Evolutionary conservation across 768 basidiomycete genomes (phyloP).

Genomic region (Strobilomyces confusus): DNA sequence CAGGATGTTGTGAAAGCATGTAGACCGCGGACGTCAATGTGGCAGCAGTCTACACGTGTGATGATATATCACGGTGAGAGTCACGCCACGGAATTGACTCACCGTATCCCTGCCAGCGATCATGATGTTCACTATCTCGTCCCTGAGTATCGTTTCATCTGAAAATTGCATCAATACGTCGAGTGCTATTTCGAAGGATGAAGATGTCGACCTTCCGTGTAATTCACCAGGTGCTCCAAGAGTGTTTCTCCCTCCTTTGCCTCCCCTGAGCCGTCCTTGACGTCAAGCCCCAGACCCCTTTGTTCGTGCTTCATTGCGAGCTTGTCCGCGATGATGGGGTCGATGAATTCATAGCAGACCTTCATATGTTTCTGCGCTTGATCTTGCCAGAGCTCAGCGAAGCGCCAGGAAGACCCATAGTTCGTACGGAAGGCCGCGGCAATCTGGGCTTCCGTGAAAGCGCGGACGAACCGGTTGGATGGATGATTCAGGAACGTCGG

Average conservation of each 20-base stretch:
- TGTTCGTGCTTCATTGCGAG: constrained; percentile 33
- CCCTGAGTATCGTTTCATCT: constrained; percentile 25
- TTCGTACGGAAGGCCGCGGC: constrained; percentile 30
- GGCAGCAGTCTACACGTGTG: constrained; percentile 25
- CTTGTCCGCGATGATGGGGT: constrained; percentile 44
- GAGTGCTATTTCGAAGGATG: background rate
- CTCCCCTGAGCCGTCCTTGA: constrained; percentile 20
- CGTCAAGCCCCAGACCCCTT: constrained; percentile 4
- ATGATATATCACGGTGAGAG: background rate
- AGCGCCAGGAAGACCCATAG: constrained; percentile 42
- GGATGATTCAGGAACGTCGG: constrained; percentile 27
- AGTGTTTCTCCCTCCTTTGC: constrained; percentile 41
- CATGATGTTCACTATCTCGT: constrained; percentile 28
- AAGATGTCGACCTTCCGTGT: constrained; percentile 42
- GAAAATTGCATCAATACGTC: background rate
- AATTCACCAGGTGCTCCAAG: constrained; percentile 51
- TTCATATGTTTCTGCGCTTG: constrained; percentile 35
- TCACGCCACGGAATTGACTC: constrained; percentile 1
- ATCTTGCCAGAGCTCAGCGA: constrained; percentile 44
- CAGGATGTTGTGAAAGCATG: constrained; percentile 49
- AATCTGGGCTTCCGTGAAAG: constrained; percentile 38
- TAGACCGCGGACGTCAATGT: constrained; percentile 37
- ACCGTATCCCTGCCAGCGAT: constrained; percentile 43
- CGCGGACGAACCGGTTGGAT: constrained; percentile 35
- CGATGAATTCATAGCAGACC: constrained; percentile 43